Evolutionary conservation across 2,329 filamentous ascomycete genomes (phyloP).

Genomic region (Aspergillus melleus): DNA sequence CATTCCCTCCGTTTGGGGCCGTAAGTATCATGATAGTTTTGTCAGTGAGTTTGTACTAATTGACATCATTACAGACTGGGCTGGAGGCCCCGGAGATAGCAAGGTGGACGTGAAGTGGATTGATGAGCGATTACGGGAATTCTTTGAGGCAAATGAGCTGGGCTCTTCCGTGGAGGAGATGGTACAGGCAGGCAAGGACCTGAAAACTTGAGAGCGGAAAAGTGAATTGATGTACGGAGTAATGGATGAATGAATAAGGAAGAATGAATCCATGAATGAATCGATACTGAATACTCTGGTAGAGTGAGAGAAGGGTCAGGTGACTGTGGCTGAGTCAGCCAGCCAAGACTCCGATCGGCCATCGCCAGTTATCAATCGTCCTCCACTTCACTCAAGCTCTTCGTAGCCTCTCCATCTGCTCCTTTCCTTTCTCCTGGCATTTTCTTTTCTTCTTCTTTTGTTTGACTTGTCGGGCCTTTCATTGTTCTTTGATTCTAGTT

Average conservation of each 20-base stretch:
- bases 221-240: constrained; percentile 6
- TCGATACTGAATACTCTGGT: too few relatives aligned
- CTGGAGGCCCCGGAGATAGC: constrained; percentile 69
- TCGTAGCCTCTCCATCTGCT: constrained; percentile 3
- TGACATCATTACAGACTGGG: constrained; percentile 49
- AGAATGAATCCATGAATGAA: not conserved
- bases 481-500: not conserved
- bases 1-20: constrained; percentile 66
- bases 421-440: constrained; percentile 11
- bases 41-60: constrained; percentile 13
- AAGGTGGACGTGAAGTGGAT: constrained; percentile 72
- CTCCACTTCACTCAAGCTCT: not conserved
- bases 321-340: constrained; percentile 1
- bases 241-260: not conserved
- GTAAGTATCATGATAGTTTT: constrained; percentile 40
- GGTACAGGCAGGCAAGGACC: not conserved
- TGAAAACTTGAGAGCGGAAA: not conserved
- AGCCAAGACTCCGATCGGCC: not conserved
- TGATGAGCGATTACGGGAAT: constrained; percentile 58
- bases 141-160: constrained; percentile 44
- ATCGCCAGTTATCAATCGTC: not conserved
- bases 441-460: constrained; percentile 4
- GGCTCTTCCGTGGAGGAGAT: not conserved
- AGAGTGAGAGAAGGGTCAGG: not conserved
- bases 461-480: not conserved